These are phyloP conservation scores for Allomyces javanicus DNA, from an alignment of 192 early-diverging fungal species.

Conservation along the genomic window DNA sequence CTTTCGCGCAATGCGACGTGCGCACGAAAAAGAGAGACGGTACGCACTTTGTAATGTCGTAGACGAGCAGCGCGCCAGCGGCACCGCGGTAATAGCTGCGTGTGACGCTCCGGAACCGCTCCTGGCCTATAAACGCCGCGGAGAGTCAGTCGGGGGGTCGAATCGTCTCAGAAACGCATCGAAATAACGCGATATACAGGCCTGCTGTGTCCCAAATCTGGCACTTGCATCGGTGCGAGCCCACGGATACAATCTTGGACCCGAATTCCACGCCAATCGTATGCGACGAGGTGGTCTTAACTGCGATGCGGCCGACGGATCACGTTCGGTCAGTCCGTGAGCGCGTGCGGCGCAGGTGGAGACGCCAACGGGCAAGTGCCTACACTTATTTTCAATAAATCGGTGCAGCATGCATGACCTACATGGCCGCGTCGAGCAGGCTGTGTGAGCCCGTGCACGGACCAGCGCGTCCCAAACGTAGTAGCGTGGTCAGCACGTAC, in stretches of 20 bases:
- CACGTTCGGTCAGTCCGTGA: no score
- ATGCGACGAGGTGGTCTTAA: conserved; percentile 40
- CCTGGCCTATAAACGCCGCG: conserved; percentile 9
- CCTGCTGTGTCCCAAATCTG: conserved; percentile 64
- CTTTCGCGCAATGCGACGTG: conserved; percentile 9
- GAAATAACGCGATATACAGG: conserved; percentile 9
- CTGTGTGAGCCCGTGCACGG: no score
- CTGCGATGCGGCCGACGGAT: background rate
- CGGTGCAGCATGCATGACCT: conserved; percentile 37
- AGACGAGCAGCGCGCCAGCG: conserved; percentile 55
- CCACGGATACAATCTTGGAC: conserved; percentile 44
- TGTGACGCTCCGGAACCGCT: conserved; percentile 45
- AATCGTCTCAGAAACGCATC: background rate
- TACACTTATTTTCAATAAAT: conserved; percentile 37
- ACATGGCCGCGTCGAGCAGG: background rate
- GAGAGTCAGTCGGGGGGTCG: background rate
- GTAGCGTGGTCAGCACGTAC: conserved; percentile 9
- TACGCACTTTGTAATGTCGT: conserved; percentile 51
- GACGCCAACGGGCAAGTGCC: background rate
- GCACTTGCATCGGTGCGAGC: conserved; percentile 41
- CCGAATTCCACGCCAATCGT: conserved; percentile 69
- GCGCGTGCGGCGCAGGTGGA: no score
- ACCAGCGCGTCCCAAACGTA: no score
- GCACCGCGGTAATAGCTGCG: conserved; percentile 64
- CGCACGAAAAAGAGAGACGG: background rate